Base-by-base conservation (phyloP, 2,329 filamentous ascomycete genomes). In the Sclerotinia trifoliorum region DNA sequence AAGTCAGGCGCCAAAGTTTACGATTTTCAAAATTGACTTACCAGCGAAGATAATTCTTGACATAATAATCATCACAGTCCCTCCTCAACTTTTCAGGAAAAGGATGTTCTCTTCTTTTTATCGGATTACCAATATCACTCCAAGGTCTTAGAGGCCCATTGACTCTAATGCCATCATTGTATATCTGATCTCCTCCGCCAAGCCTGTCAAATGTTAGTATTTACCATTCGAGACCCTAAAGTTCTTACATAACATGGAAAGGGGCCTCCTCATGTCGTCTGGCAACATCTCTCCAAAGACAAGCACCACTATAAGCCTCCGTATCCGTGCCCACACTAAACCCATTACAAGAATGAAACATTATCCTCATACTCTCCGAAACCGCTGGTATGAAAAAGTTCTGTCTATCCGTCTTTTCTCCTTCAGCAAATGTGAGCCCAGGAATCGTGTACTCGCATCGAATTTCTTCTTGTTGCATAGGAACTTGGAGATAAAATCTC, bases 301-400 rank as follows among this genome's bases (percentile, higher is more conserved):
- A 92, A n/a, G 93, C 90, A 0, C 95, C 95, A 76, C 91, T 94
- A 82, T 93, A 96, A 54, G 90, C 89, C 62, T 92, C 88, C 70
- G 95, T 88, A 78, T 97, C 91, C 4, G 93, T 94, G 66, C 90
- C 91, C 51, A 95, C 85, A 73, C 91, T 94, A 81, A 99, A 99
- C 21, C 95, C 96, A 79, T 99, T 99, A 81, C 95, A 97, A 68
- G 92, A 97, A 81, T 97, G 91, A 80, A 97, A 99, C 92, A 98
- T 96, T 77, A 97, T 91, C 77, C 96, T 93, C 94, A 99, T 98
- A 5, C 92, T 91, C 79, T 97, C 90, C 56, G 88, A 86, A 68
- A 84, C 83, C 17, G 91, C 92, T 17, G 95, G 94, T 5, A 98
- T 87, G 83, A 90, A 96, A 80, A 99, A 99, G 62, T 73, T 86